Percentiles rank a stretch among this genome's conserved stretches.
These are phyloP conservation scores for Gilbertella persicaria DNA, from an alignment of 371 early-diverging fungal genomes.

Conservation along the genomic window DNA sequence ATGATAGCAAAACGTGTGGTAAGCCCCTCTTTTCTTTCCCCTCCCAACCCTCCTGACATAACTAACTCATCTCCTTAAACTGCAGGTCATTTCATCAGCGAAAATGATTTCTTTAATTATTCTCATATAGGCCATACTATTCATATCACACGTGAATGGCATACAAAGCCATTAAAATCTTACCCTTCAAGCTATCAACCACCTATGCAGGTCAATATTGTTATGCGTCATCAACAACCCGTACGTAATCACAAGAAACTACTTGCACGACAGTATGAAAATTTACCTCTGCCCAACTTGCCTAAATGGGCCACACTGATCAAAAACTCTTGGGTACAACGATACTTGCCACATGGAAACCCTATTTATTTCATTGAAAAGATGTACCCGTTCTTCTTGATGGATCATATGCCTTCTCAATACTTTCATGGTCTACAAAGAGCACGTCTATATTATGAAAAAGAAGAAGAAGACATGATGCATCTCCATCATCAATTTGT, in stretches of 20 bases:
- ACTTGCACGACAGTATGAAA: background rate
- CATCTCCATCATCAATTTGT: background rate
- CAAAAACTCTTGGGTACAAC: constrained; percentile 5
- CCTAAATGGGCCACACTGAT: constrained; percentile 18
- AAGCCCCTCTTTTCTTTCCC: background rate
- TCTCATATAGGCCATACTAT: constrained; percentile 40
- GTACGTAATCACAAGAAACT: background rate
- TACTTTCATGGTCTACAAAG: constrained; percentile 29
- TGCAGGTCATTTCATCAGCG: constrained; percentile 21
- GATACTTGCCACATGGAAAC: constrained; percentile 12
- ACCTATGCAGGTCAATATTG: constrained; percentile 23
- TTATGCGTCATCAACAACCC: background rate
- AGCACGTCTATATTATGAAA: constrained; percentile 22
- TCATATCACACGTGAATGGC: constrained; percentile 27
- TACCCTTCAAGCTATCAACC: constrained; percentile 30
- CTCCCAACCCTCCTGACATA: background rate
- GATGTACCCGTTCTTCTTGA: constrained; percentile 28
- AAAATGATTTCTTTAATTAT: constrained; percentile 37
- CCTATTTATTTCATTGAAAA: constrained; percentile 26
- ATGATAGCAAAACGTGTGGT: constrained; percentile 26
- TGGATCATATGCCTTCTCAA: constrained; percentile 31
- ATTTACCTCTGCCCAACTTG: background rate
- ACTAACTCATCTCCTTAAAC: background rate
- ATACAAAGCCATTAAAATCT: constrained; percentile 25
- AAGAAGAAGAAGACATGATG: constrained; percentile 1